Conservation (phyloP, 768 basidiomycete genomes). For the Pleurotus giganteus region DNA sequence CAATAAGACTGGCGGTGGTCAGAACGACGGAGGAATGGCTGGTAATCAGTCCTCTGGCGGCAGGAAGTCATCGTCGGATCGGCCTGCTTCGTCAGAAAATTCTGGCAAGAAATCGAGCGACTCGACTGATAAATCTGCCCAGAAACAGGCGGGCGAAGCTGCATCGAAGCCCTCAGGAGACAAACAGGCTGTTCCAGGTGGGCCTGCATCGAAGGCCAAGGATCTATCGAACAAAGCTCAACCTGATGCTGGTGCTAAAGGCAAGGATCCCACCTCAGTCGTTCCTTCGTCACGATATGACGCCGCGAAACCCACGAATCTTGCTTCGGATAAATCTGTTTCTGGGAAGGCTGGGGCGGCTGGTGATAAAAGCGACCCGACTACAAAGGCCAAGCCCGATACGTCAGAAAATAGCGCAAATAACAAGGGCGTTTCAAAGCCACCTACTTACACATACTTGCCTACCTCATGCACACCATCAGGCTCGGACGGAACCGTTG, state of each 20-base stretch:
- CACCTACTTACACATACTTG: not conserved
- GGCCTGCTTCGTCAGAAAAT: not conserved
- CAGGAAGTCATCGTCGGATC: not conserved
- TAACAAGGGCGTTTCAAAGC: not conserved
- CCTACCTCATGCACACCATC: not conserved
- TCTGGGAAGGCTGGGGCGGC: not conserved
- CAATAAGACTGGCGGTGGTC: too few relatives aligned
- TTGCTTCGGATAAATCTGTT: not conserved
- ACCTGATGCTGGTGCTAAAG: not conserved
- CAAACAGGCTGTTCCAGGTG: too few relatives aligned
- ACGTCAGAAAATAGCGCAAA: not conserved
- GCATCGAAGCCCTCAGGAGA: slow-evolving; percentile 1
- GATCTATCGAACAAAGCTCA: not conserved
- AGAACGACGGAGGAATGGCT: too few relatives aligned
- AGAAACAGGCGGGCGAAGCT: not conserved
- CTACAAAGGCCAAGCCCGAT: not conserved
- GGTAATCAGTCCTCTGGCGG: not conserved
- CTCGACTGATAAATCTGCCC: not conserved
- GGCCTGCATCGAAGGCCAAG: not conserved
- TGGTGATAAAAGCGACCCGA: not conserved
- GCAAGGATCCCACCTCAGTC: not conserved
- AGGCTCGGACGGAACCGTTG: not conserved
- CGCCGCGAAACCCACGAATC: not conserved
- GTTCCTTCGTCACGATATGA: not conserved
- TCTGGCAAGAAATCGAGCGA: not conserved